A percentile compares a stretch with the other conserved stretches of the same genome.
phyloP scores from a whole-genome alignment of 2,329 filamentous ascomycete species.

The Alternaria triticimaculans region DNA sequence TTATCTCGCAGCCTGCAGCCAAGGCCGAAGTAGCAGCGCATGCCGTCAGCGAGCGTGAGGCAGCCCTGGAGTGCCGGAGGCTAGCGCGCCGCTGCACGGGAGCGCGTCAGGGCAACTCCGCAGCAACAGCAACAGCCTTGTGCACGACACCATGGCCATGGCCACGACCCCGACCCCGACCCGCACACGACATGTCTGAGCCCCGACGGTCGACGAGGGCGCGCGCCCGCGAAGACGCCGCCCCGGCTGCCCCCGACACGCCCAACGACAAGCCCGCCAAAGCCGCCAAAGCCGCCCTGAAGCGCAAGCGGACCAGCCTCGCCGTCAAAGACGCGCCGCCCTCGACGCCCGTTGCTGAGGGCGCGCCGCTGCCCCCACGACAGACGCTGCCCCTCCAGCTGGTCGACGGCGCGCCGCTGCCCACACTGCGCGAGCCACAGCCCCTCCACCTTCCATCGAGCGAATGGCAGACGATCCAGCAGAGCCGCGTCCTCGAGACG shows the following conservation, averaged over 20 bases:
- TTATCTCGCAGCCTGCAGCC: not conserved
- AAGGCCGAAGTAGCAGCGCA: not conserved
- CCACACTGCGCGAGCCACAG: constrained; percentile 73
- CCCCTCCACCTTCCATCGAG: constrained; percentile 65
- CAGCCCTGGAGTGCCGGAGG: not conserved
- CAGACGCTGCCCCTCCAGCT: constrained; percentile 66
- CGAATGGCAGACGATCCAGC: constrained; percentile 76
- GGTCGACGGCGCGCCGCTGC: constrained; percentile 70
- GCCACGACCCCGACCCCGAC: not conserved
- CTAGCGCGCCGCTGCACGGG: constrained; percentile 1
- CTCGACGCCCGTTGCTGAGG: constrained; percentile 29
- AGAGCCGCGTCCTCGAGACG: constrained; percentile 78
- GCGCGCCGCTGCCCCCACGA: constrained; percentile 16
- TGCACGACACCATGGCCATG: constrained; percentile 1
- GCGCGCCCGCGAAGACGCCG: constrained; percentile 45
- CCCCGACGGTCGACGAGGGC: constrained; percentile 46
- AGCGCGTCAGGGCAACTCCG: constrained; percentile 4
- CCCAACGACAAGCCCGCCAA: constrained; percentile 29
- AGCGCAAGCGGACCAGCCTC: constrained; percentile 42
- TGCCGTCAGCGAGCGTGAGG: not conserved
- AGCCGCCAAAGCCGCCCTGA: constrained; percentile 35
- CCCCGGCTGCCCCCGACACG: constrained; percentile 30
- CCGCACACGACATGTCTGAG: constrained; percentile 38
- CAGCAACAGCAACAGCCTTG: not conserved
- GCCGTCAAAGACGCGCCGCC: constrained; percentile 36